Percentiles rank a stretch among this genome's conserved stretches.
Evolutionary conservation across 768 basidiomycete species (phyloP).

Genomic region (Pleurotus platypus): DNA sequence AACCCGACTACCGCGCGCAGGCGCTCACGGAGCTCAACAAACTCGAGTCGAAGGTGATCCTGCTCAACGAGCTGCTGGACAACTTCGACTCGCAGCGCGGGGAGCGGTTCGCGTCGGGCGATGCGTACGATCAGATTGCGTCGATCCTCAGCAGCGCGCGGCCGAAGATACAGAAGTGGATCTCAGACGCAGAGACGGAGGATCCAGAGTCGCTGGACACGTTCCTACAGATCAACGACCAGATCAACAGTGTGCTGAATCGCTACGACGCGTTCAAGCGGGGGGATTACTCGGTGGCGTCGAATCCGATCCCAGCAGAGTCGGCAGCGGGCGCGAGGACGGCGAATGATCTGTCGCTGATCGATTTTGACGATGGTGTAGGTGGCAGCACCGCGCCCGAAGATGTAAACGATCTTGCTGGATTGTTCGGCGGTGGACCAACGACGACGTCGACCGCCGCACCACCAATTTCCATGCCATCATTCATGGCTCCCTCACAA

Average conservation of each 20-base stretch:
- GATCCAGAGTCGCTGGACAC: slow-evolving; percentile 92
- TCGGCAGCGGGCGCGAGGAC: slow-evolving; percentile 32
- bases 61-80: slow-evolving; percentile 97
- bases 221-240: slow-evolving; percentile 94
- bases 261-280: slow-evolving; percentile 93
- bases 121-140: slow-evolving; percentile 97
- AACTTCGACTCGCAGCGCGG: slow-evolving; percentile 72
- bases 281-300: slow-evolving; percentile 75
- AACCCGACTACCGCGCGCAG: slow-evolving; percentile 91
- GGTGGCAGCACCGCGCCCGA: slow-evolving; percentile 16
- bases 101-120: slow-evolving; percentile 82
- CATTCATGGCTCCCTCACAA: slow-evolving; percentile 1
- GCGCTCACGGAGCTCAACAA: slow-evolving; percentile 89
- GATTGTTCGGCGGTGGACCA: slow-evolving; percentile 43
- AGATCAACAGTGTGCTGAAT: slow-evolving; percentile 88
- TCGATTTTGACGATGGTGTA: slow-evolving; percentile 69
- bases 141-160: slow-evolving; percentile 74
- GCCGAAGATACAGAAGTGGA: slow-evolving; percentile 97
- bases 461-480: background rate
- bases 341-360: slow-evolving; percentile 48
- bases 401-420: slow-evolving; percentile 53
- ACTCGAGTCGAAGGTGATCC: slow-evolving; percentile 89
- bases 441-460: background rate
- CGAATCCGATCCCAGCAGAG: slow-evolving; percentile 67
- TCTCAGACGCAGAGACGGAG: slow-evolving; percentile 86